Conservation (phyloP, 2,329 filamentous ascomycete genomes). For the Paraconiothyrium brasiliense region DNA sequence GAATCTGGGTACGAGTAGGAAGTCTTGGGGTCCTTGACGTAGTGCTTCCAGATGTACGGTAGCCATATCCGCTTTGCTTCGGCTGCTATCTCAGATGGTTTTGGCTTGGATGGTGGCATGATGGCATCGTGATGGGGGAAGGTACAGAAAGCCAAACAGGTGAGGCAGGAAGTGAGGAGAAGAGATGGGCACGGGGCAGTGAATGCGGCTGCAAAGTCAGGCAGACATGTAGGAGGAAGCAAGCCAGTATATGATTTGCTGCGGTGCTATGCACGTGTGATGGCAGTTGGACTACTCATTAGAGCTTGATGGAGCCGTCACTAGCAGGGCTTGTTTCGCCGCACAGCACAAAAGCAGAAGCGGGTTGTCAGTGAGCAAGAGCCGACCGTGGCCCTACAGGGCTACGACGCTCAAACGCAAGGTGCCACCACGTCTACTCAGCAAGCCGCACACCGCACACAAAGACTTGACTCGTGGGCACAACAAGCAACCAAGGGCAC, state of each 20-base stretch:
- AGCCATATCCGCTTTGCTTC: slow-evolving; percentile 78
- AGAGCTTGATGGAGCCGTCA: slow-evolving; percentile 39
- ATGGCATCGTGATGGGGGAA: slow-evolving; percentile 24
- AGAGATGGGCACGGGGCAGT: neutral
- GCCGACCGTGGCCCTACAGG: slow-evolving; percentile 33
- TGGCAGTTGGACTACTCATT: slow-evolving; percentile 41
- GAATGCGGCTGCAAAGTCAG: slow-evolving; percentile 20
- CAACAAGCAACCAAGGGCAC: slow-evolving; percentile 13
- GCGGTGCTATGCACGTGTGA: slow-evolving; percentile 37
- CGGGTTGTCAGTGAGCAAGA: slow-evolving; percentile 38
- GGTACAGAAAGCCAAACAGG: slow-evolving; percentile 6
- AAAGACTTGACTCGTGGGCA: slow-evolving; percentile 16
- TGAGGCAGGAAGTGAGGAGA: slow-evolving; percentile 15
- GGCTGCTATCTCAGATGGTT: slow-evolving; percentile 74
- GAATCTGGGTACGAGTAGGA: slow-evolving; percentile 66
- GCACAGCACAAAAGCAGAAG: slow-evolving; percentile 40
- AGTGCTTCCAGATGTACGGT: slow-evolving; percentile 67
- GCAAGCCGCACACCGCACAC: slow-evolving; percentile 3
- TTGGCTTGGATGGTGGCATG: slow-evolving; percentile 69
- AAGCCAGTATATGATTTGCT: slow-evolving; percentile 40
- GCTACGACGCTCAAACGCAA: slow-evolving; percentile 32
- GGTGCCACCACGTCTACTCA: slow-evolving; percentile 25
- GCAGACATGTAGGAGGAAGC: slow-evolving; percentile 24
- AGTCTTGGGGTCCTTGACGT: slow-evolving; percentile 64
- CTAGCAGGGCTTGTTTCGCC: slow-evolving; percentile 36